Base-by-base conservation (phyloP, 345 rosid species). In the Melaleuca quinquenervia region DNA sequence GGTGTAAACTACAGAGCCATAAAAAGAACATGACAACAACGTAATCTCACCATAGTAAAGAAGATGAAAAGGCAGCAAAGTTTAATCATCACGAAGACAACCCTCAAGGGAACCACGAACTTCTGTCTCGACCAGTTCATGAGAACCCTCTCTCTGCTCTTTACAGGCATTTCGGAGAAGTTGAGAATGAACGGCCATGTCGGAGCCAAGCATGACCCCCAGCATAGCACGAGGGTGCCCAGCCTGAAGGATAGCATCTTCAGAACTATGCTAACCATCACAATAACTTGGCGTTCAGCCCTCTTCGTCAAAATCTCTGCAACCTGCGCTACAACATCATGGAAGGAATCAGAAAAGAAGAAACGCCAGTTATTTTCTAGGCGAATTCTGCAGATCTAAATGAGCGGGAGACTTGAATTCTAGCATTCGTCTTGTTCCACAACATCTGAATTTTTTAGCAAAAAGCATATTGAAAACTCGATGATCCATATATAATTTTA, bases 191-290 rank as follows among this genome's bases (percentile, higher is more conserved):
- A 89, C 1, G 91, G 90, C 92, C 92, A 89, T 82, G 86, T 86
- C 83, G 84, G 48, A 5, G 54, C 84, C 49, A 91, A 44, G 86
- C 91, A 90, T 11, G 89, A 85, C 48, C 82, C 74, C 82, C 93
- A 90, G 82, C 91, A 88, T 6, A 91, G 87, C 84, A 90, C 56
- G n/a, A 89, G 76, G 1, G 93, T 90, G 8, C 93, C 93, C 32
- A 91, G 7, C 86, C 89, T 90, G 6, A 85, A 88, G 16, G 87
- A 88, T 51, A 91, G 55, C 20, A 85, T 64, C 83, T 82, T n/a
- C 50, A 91, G 82, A 8, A 91, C 88, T 51, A 87, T 8, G 22
- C 91, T 86, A 85, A 89, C 89, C 58, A 89, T 8, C 6, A 85
- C 44, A 85, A 90, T 50, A 0, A 82, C 87, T 48, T 89, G 89